Evolutionary conservation across 2,329 filamentous ascomycete genomes (phyloP), one percentile per base, ranked within the genome.

Genomic region (Diplodia mutila): DNA sequence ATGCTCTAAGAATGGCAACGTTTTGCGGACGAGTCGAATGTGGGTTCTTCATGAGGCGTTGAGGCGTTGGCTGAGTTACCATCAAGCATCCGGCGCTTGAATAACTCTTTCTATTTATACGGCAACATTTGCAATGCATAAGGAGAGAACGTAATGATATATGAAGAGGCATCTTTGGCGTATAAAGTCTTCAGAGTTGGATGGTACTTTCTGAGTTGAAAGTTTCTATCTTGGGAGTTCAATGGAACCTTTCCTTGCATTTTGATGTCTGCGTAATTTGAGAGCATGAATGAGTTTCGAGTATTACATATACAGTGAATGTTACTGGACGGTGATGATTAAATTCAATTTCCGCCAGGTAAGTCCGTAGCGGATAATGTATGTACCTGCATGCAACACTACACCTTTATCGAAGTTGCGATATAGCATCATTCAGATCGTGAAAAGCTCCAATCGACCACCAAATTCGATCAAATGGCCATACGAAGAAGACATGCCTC

Each of bases 91-190:
- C 16, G 37, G 16, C 37, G 42, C 3, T 12, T 21, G 42, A 46
- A 9, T 8, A 12, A 11, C 8, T 8, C 18, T 37, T 46, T 46
- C 42, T 46, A 11, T 9, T 52, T 25, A 29, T 6, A 52, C 23
- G 14, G 23, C 23, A 52, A 27, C 2, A 2, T 52, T 21, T n/a
- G 14, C 18, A 29, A 29, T 29, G 51, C 18, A 18, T 54, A n/a
- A 54, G 51, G 8, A 54, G 54, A 18, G 27, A 7, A 18, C 3
- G 1, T 63, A 52, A 63, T 51, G 59, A 61, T 3, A 27, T 14
- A 63, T n/a, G 59, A 63, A 7, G 46, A 32, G 49, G 59, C 46
- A 63, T 63, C 25, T 18, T 63, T 46, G 59, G 27, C 46, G 49
- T 51, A 34, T 4, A 46, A 23, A 23, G 37, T 32, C 32, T 61